Evolutionary conservation across 2,329 filamentous ascomycete genomes (phyloP).

Genomic region (Xylaria multiplex): DNA sequence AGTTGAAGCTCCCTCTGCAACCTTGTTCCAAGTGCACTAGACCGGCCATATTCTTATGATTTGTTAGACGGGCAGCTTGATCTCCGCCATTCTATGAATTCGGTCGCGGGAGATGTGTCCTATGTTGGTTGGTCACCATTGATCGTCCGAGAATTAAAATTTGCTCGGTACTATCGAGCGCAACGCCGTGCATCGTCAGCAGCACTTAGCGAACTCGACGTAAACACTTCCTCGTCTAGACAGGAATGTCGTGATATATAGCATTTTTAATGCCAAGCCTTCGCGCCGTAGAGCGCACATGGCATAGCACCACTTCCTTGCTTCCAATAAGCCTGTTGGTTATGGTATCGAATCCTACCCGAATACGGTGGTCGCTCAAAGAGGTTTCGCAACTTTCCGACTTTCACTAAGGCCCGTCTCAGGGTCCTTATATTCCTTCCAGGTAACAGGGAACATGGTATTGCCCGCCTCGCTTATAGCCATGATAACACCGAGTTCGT

Average conservation of each 20-base stretch:
- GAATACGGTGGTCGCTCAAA: conserved; percentile 60
- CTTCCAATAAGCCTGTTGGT: background rate
- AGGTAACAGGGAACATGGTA: conserved; percentile 91
- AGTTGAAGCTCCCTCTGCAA: background rate
- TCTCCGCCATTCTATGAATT: background rate
- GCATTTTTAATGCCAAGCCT: background rate
- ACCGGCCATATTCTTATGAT: background rate
- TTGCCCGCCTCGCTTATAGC: conserved; percentile 88
- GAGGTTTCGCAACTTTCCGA: conserved; percentile 94
- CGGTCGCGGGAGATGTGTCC: background rate
- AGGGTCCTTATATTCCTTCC: conserved; percentile 92
- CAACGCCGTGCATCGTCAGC: background rate
- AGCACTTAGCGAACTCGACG: background rate
- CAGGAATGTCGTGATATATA: background rate
- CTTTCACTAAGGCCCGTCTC: conserved; percentile 79
- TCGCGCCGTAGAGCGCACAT: background rate
- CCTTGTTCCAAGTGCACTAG: background rate
- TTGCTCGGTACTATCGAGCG: conserved; percentile 8
- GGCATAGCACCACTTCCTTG: background rate
- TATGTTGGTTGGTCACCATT: background rate
- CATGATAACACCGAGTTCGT: conserved; percentile 94
- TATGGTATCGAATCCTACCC: conserved; percentile 18
- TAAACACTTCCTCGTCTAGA: background rate
- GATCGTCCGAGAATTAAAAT: background rate
- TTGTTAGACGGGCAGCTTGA: background rate